A percentile compares a stretch with the other conserved stretches of the same genome.
Evolutionary conservation across 306 rosid species (phyloP).

Genomic region (Trichosanthes cucumerina): DNA sequence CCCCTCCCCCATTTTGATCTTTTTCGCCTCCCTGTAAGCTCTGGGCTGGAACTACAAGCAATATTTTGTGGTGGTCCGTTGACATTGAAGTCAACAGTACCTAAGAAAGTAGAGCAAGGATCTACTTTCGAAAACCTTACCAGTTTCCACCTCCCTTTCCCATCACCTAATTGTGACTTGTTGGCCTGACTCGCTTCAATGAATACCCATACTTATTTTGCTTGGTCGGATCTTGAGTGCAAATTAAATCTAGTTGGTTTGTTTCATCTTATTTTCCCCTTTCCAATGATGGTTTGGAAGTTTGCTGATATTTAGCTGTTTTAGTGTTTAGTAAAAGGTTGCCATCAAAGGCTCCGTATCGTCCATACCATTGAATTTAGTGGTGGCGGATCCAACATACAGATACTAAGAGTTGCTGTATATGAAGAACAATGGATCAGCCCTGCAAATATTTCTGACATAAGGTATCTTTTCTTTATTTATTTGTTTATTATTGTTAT

Average conservation of each 20-base stretch:
- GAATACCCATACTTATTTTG: neutral
- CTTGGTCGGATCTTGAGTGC: neutral
- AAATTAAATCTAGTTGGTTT: neutral
- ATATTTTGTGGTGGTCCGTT: neutral
- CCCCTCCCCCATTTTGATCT: neutral
- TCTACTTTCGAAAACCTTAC: neutral
- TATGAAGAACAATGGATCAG: conserved; percentile 90
- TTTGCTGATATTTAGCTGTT: neutral
- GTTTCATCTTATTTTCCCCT: neutral
- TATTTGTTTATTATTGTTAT: too few species aligned
- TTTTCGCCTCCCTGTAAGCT: neutral
- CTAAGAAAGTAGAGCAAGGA: neutral
- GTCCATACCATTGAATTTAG: conserved; percentile 82
- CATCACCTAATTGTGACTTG: neutral
- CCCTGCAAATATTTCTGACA: conserved; percentile 43
- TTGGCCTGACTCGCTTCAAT: neutral
- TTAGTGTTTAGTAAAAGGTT: conserved; percentile 91
- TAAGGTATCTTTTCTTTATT: conserved; percentile 42
- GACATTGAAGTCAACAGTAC: neutral
- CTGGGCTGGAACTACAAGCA: neutral
- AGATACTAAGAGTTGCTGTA: conserved; percentile 76
- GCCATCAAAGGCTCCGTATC: conserved; percentile 82
- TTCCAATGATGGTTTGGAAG: neutral
- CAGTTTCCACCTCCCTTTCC: neutral
- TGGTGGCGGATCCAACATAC: conserved; percentile 78